Evolutionary conservation across 2,329 filamentous ascomycete species (phyloP).

Genomic region (Claviceps capensis): DNA sequence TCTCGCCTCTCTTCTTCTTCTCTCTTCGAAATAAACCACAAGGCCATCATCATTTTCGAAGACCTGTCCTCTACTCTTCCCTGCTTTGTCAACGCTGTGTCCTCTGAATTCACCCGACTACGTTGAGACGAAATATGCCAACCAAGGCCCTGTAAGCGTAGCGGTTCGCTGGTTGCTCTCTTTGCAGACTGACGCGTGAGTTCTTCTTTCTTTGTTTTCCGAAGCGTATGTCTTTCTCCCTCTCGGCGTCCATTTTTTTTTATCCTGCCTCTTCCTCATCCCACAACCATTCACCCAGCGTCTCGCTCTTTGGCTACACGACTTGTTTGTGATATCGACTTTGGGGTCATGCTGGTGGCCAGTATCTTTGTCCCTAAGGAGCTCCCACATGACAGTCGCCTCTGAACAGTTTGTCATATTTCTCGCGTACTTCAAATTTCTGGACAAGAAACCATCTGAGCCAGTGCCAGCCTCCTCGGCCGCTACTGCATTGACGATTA

Average conservation of each 20-base stretch:
- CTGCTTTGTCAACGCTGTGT: slow-evolving; percentile 6
- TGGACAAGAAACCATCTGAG: background rate
- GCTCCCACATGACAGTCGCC: background rate
- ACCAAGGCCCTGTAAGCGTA: slow-evolving; percentile 25
- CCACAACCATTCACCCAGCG: slow-evolving; percentile 3
- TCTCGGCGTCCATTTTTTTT: background rate
- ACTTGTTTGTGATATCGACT: slow-evolving; percentile 6
- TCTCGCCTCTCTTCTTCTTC: slow-evolving; percentile 4
- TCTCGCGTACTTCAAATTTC: background rate
- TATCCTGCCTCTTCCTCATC: background rate
- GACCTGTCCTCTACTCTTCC: slow-evolving; percentile 2
- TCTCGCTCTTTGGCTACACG: slow-evolving; percentile 4
- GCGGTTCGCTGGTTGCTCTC: slow-evolving; percentile 21
- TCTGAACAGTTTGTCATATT: background rate
- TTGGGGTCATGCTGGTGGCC: slow-evolving; percentile 6
- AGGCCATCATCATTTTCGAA: slow-evolving; percentile 6
- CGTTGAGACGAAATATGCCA: slow-evolving; percentile 10
- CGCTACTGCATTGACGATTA: slow-evolving; percentile 1
- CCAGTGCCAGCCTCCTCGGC: background rate
- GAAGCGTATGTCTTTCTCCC: background rate
- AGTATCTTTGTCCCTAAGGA: slow-evolving; percentile 4
- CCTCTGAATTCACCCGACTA: slow-evolving; percentile 2
- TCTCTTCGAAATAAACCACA: slow-evolving; percentile 4
- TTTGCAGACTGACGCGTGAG: slow-evolving; percentile 18
- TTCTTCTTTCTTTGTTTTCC: slow-evolving; percentile 9